These are phyloP conservation scores for Chlorophyllum brunneum DNA, from an alignment of 768 basidiomycete species.

Conservation along the genomic window DNA sequence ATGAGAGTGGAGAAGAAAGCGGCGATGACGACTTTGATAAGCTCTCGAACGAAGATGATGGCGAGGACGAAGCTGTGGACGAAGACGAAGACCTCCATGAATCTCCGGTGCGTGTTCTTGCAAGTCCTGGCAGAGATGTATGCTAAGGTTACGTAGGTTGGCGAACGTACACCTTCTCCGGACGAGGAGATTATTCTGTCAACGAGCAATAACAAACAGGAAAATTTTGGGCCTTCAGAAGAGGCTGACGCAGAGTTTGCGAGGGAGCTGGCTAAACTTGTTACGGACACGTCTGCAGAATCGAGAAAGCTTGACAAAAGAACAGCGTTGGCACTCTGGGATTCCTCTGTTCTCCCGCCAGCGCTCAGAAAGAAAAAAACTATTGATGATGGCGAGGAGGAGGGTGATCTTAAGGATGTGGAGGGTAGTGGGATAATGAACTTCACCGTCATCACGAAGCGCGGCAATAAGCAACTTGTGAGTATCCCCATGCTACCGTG, in stretches of 20 bases:
- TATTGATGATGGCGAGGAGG: conserved; percentile 57
- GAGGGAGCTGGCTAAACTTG: conserved; percentile 92
- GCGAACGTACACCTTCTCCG: conserved; percentile 76
- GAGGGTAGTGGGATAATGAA: conserved; percentile 60
- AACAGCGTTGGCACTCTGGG: conserved; percentile 84
- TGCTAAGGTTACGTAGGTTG: conserved; percentile 33
- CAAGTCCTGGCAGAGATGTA: background rate
- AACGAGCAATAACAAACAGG: conserved; percentile 49
- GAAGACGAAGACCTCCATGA: conserved; percentile 53
- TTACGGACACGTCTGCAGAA: conserved; percentile 83
- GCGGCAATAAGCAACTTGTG: conserved; percentile 90
- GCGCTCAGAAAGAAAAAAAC: conserved; percentile 59
- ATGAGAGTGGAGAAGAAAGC: conserved; percentile 59
- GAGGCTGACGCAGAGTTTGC: conserved; percentile 93
- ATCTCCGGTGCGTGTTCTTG: conserved; percentile 44
- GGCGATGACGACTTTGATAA: conserved; percentile 61
- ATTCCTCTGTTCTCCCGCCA: conserved; percentile 75
- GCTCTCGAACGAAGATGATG: conserved; percentile 41
- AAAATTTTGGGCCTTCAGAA: conserved; percentile 76
- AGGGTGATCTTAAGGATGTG: conserved; percentile 29
- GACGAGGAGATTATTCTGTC: conserved; percentile 76
- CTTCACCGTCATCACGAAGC: conserved; percentile 90
- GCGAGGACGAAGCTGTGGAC: conserved; percentile 59
- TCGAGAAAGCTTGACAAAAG: conserved; percentile 86
- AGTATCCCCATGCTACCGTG: conserved; percentile 17